Conservation (phyloP, 1,139 yeast species). For the Protomyces lactucae-debilis region DNA sequence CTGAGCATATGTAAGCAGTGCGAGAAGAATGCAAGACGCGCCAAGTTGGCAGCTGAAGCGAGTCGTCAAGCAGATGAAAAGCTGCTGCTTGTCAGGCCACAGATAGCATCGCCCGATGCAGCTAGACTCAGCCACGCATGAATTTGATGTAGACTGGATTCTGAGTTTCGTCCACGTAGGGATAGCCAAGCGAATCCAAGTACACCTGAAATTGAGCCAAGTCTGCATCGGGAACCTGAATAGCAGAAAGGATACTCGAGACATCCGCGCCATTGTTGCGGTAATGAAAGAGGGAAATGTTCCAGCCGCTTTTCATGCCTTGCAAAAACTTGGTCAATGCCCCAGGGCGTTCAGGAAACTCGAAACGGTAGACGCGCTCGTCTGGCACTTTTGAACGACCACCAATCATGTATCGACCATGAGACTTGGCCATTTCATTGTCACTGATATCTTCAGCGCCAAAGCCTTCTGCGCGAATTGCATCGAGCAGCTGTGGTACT, state of each 20-base stretch:
- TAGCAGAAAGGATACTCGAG: conserved; percentile 86
- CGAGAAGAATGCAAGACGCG: not conserved
- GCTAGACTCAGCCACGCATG: conserved; percentile 3
- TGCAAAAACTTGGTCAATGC: conserved; percentile 77
- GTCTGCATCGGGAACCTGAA: conserved; percentile 74
- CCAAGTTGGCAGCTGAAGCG: not conserved
- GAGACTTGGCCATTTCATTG: conserved; percentile 91
- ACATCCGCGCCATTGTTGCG: conserved; percentile 95
- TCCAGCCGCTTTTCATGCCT: conserved; percentile 74
- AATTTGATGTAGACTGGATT: conserved; percentile 57
- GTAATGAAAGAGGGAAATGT: conserved; percentile 87
- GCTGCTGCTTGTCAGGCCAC: not conserved
- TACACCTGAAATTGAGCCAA: conserved; percentile 60
- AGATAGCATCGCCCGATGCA: not conserved
- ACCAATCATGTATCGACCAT: conserved; percentile 92
- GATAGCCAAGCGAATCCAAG: conserved; percentile 67
- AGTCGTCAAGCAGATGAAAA: not conserved
- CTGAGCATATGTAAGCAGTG: not conserved
- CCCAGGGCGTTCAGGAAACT: conserved; percentile 96
- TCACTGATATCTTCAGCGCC: conserved; percentile 67
- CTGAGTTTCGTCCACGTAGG: conserved; percentile 73
- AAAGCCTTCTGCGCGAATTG: conserved; percentile 38
- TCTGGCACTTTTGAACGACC: conserved; percentile 66
- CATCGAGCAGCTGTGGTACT: conserved; percentile 37
- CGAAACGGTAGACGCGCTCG: conserved; percentile 77